Conservation (phyloP, 768 basidiomycete species). For the Amylocystis lapponica region DNA sequence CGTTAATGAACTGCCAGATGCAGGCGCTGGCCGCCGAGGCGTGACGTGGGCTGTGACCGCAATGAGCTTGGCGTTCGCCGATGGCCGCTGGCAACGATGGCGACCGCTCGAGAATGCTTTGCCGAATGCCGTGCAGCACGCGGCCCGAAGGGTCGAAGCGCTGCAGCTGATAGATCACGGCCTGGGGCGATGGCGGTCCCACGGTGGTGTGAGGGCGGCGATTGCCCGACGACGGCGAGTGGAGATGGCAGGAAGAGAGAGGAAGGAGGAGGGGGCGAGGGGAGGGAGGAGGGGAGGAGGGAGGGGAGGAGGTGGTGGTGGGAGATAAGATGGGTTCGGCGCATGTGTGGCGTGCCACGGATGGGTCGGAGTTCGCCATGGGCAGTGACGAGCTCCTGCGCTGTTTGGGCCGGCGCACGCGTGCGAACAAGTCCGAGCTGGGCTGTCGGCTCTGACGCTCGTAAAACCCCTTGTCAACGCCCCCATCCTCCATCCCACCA, state of each 20-base stretch:
- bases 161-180: slow-evolving; percentile 9
- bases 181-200: slow-evolving; percentile 11
- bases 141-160: slow-evolving; percentile 37
- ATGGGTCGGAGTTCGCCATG: slow-evolving; percentile 31
- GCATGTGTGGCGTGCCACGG: slow-evolving; percentile 13
- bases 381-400: slow-evolving; percentile 30
- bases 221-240: slow-evolving; percentile 1
- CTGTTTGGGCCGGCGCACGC: slow-evolving; percentile 30
- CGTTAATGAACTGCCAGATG: too few species aligned
- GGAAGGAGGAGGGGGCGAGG: background rate
- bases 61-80: too few species aligned
- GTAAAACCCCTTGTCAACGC: slow-evolving; percentile 27
- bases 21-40: too few species aligned
- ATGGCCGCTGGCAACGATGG: slow-evolving; percentile 31
- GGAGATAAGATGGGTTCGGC: slow-evolving; percentile 18
- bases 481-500: slow-evolving; percentile 18
- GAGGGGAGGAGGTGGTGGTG: slow-evolving; percentile 1
- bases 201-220: slow-evolving; percentile 6
- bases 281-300: slow-evolving; percentile 4
- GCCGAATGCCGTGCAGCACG: slow-evolving; percentile 44
- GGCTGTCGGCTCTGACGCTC: slow-evolving; percentile 32
- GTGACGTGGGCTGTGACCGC: too few species aligned
- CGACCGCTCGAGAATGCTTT: slow-evolving; percentile 69
- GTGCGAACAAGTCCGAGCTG: slow-evolving; percentile 32
- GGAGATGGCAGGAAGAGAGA: background rate